phyloP scores from a whole-genome alignment of 345 rosid genomes.

The Syzygium grande region DNA sequence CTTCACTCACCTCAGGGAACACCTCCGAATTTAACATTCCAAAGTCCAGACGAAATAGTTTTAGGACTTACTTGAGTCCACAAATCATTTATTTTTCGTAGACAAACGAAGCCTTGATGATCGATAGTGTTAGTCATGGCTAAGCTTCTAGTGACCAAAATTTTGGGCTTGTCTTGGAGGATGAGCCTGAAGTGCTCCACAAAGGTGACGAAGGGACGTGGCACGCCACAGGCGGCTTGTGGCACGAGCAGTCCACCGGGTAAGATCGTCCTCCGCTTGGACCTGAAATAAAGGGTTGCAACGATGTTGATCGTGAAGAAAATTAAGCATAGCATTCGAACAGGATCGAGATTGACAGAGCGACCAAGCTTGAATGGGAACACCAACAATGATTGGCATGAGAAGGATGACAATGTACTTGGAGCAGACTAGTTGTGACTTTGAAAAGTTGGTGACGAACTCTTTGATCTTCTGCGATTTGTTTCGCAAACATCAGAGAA shows the following conservation, averaged over 20 bases:
- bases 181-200: slow-evolving; percentile 57
- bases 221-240: slow-evolving; percentile 52
- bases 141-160: slow-evolving; percentile 52
- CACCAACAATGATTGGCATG: too few relatives aligned
- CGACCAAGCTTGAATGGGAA: background rate
- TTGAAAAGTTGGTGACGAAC: too few relatives aligned
- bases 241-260: slow-evolving; percentile 60
- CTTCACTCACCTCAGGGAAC: too few relatives aligned
- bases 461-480: background rate
- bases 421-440: too few relatives aligned
- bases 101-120: too few relatives aligned
- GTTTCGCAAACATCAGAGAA: background rate
- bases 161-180: slow-evolving; percentile 35
- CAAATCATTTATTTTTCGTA: too few relatives aligned
- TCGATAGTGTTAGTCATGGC: background rate
- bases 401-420: too few relatives aligned
- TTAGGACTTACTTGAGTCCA: too few relatives aligned
- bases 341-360: slow-evolving; percentile 19
- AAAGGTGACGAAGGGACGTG: slow-evolving; percentile 57
- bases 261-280: slow-evolving; percentile 55
- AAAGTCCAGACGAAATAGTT: too few relatives aligned
- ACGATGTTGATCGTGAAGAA: slow-evolving; percentile 29
- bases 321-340: slow-evolving; percentile 40
- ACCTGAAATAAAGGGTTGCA: slow-evolving; percentile 57
- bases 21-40: too few relatives aligned